Percentiles rank a stretch among this genome's conserved stretches.
Evolutionary conservation across 352 stramenopile species (phyloP).

Genomic region (Pythium sukuiense): DNA sequence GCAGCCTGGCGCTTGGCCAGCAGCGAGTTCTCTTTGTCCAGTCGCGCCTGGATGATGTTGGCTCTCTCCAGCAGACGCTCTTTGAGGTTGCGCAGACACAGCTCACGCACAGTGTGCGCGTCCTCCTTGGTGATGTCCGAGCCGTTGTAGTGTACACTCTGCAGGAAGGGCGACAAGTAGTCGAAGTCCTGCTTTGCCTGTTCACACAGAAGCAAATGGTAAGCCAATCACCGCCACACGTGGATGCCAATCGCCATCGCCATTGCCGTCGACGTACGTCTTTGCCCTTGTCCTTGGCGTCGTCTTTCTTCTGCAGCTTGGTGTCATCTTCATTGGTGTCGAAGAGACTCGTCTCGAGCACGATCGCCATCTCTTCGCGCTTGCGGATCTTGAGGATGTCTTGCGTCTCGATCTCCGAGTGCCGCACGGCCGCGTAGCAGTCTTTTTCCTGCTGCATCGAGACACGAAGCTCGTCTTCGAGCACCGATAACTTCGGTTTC

Average conservation of each 20-base stretch:
- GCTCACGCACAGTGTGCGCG: conserved; percentile 81
- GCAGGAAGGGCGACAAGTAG: conserved; percentile 93
- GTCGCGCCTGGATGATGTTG: conserved; percentile 93
- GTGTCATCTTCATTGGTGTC: conserved; percentile 67
- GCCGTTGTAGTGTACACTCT: conserved; percentile 61
- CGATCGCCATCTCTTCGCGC: conserved; percentile 84
- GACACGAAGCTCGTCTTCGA: conserved; percentile 70
- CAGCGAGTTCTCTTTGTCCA: conserved; percentile 92
- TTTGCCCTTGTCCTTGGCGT: conserved; percentile 64
- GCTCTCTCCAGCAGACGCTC: conserved; percentile 91
- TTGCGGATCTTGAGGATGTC: conserved; percentile 90
- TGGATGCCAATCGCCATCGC: no score
- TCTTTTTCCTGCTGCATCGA: conserved; percentile 89
- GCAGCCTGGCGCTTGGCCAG: conserved; percentile 91
- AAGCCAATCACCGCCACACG: not conserved
- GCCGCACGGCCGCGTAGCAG: conserved; percentile 85
- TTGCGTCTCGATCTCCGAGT: conserved; percentile 88
- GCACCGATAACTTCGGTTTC: conserved; percentile 70
- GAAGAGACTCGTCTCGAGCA: conserved; percentile 86
- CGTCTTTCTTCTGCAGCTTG: conserved; percentile 60
- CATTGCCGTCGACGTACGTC: conserved; percentile 37
- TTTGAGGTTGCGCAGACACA: conserved; percentile 92
- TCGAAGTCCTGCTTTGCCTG: conserved; percentile 83
- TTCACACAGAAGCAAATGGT: not conserved
- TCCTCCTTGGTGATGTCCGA: conserved; percentile 79